A percentile compares a stretch with the other conserved stretches of the same genome.
Evolutionary conservation across 176 grass and related monocot genomes (phyloP).

Genomic region (Cenchrus fungigraminus): DNA sequence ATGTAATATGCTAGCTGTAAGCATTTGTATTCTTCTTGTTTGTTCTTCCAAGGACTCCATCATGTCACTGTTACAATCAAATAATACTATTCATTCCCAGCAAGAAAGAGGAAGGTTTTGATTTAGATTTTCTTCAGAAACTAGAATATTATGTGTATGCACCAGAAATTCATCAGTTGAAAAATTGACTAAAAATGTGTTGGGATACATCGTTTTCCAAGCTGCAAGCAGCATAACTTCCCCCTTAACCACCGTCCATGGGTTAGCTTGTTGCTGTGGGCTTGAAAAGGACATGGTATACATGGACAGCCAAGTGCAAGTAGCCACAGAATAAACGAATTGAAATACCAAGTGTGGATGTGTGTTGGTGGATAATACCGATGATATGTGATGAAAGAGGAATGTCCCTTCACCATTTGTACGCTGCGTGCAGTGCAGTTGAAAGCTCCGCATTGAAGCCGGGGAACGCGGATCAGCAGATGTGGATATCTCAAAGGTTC

Average conservation of each 20-base stretch:
- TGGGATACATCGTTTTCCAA: slow-evolving; percentile 8
- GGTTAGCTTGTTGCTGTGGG: slow-evolving; percentile 13
- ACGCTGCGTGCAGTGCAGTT: background rate
- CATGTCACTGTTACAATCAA: background rate
- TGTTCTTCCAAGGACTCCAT: background rate
- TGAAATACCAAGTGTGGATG: background rate
- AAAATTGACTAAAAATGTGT: background rate
- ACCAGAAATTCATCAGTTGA: background rate
- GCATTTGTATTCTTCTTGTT: background rate
- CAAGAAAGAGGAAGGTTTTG: background rate
- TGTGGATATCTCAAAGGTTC: background rate
- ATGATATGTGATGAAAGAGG: slow-evolving; percentile 10
- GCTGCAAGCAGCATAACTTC: slow-evolving; percentile 23
- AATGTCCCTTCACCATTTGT: slow-evolving; percentile 43
- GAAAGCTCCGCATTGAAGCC: slow-evolving; percentile 10
- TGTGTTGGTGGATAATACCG: slow-evolving; percentile 27
- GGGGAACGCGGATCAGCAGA: background rate
- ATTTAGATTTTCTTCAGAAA: background rate
- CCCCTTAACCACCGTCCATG: slow-evolving; percentile 17
- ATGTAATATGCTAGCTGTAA: background rate
- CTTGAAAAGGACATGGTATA: slow-evolving; percentile 3
- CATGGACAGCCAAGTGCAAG: slow-evolving; percentile 14
- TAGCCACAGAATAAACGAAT: slow-evolving; percentile 12
- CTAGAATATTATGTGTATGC: background rate
- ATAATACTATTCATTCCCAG: too few species aligned